Evolutionary conservation across 371 early-diverging fungal genomes (phyloP).

Genomic region (Phascolomyces articulosus): DNA sequence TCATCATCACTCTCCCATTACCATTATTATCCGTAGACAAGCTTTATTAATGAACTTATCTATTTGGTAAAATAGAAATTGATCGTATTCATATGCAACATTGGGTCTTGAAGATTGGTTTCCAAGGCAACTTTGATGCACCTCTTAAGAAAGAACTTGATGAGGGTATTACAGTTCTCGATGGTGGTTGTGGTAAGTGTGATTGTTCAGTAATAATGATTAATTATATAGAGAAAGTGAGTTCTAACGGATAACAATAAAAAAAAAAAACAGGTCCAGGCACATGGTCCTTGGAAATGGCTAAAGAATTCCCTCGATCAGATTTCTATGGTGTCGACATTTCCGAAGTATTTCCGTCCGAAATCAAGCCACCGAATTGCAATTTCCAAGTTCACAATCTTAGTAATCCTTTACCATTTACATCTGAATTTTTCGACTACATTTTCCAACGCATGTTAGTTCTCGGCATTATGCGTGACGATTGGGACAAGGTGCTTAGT

Average conservation of each 20-base stretch:
- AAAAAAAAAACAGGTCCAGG: constrained; percentile 29
- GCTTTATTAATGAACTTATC: not conserved
- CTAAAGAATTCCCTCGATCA: constrained; percentile 21
- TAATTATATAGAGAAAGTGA: not conserved
- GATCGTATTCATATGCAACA: constrained; percentile 11
- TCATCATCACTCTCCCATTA: too few relatives aligned
- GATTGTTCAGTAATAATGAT: not conserved
- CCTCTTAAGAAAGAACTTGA: constrained; percentile 16
- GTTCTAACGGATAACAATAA: not conserved
- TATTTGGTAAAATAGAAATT: not conserved
- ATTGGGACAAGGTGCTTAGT: constrained; percentile 22
- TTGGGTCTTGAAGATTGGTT: not conserved
- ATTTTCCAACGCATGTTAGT: constrained; percentile 53
- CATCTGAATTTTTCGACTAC: constrained; percentile 55
- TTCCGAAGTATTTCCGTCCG: constrained; percentile 18
- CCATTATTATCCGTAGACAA: not conserved
- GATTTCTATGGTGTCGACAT: constrained; percentile 25
- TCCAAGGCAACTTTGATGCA: constrained; percentile 7
- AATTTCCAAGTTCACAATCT: constrained; percentile 56
- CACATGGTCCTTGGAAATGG: constrained; percentile 27
- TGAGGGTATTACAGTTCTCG: constrained; percentile 23
- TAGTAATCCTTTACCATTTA: constrained; percentile 53
- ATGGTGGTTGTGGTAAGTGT: constrained; percentile 24
- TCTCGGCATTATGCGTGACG: constrained; percentile 27
- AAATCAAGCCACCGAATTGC: constrained; percentile 26